Percentiles rank a stretch among this genome's conserved stretches.
phyloP scores from a whole-genome alignment of 495 filamentous ascomycete species.

The Penicillium angulare region DNA sequence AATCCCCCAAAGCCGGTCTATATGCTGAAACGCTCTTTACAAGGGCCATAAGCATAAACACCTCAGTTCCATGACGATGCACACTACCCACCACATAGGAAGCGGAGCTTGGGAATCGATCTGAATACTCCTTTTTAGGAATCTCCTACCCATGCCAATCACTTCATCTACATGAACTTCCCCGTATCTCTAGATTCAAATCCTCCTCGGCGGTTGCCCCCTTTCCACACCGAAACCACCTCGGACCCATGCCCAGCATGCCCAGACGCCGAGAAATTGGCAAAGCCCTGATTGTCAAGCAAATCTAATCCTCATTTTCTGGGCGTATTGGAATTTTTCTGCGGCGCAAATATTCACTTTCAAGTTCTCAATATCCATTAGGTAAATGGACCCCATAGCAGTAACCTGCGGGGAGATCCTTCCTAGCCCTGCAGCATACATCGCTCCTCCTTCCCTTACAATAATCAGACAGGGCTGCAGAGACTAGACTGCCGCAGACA shows the following conservation, averaged over 20 bases:
- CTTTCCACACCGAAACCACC: neutral
- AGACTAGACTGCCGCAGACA: no score
- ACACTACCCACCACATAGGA: no score
- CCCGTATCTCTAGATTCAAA: neutral
- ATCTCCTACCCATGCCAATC: neutral
- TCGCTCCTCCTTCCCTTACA: no score
- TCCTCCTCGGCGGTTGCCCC: neutral
- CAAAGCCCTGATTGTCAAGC: no score
- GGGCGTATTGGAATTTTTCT: slow-evolving; percentile 3
- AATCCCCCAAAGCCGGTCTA: no score
- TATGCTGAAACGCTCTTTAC: no score
- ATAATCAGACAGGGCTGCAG: neutral
- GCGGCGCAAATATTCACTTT: no score
- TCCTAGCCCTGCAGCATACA: neutral
- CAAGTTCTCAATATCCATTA: slow-evolving; percentile 21
- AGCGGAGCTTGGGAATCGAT: no score
- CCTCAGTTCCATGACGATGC: no score
- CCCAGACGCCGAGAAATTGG: slow-evolving; percentile 38
- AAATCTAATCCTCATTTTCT: neutral
- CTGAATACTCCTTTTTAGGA: no score
- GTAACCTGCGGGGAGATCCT: neutral
- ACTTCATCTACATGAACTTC: neutral
- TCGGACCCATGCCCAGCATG: slow-evolving; percentile 23
- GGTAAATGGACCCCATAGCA: slow-evolving; percentile 9
- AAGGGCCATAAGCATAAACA: no score